These are phyloP conservation scores for Fusarium agapanthi DNA, from an alignment of 2,329 filamentous ascomycete species.

Conservation along the genomic window DNA sequence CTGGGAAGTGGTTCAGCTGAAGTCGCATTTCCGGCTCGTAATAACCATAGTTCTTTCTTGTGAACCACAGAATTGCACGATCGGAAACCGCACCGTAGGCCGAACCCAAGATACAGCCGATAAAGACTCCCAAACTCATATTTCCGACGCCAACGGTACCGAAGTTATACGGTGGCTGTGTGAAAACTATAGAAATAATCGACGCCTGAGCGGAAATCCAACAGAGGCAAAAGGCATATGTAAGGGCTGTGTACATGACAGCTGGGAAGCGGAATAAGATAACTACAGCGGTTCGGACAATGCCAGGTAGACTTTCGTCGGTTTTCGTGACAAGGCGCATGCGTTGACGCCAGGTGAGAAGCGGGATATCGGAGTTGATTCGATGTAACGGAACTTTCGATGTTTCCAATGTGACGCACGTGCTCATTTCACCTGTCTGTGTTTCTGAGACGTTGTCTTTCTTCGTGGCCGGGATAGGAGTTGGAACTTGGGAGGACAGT, in stretches of 20 bases:
- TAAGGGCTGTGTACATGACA: conserved; percentile 48
- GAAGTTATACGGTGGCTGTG: not conserved
- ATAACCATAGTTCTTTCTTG: conserved; percentile 49
- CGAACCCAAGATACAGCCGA: conserved; percentile 49
- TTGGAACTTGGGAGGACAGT: not conserved
- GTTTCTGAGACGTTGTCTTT: not conserved
- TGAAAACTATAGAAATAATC: not conserved
- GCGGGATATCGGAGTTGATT: not conserved
- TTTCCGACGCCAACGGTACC: conserved; percentile 26
- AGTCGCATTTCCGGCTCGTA: conserved; percentile 56
- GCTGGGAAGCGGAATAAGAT: conserved; percentile 44
- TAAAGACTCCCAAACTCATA: conserved; percentile 38
- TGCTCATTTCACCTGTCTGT: not conserved
- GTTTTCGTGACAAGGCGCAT: conserved; percentile 25
- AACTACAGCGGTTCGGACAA: not conserved
- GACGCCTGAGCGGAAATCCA: conserved; percentile 46
- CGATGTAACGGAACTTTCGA: not conserved
- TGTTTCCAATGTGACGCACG: not conserved
- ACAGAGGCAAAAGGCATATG: conserved; percentile 48
- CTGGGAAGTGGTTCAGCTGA: conserved; percentile 41
- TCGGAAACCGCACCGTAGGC: conserved; percentile 50
- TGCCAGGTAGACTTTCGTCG: conserved; percentile 15
- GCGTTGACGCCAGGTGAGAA: conserved; percentile 9
- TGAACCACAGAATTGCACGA: conserved; percentile 46
- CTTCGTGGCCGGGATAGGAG: not conserved